Percentiles rank a stretch among this genome's conserved stretches.
phyloP scores from a whole-genome alignment of 768 basidiomycete genomes.

The Phylloporus rhodoxanthus region DNA sequence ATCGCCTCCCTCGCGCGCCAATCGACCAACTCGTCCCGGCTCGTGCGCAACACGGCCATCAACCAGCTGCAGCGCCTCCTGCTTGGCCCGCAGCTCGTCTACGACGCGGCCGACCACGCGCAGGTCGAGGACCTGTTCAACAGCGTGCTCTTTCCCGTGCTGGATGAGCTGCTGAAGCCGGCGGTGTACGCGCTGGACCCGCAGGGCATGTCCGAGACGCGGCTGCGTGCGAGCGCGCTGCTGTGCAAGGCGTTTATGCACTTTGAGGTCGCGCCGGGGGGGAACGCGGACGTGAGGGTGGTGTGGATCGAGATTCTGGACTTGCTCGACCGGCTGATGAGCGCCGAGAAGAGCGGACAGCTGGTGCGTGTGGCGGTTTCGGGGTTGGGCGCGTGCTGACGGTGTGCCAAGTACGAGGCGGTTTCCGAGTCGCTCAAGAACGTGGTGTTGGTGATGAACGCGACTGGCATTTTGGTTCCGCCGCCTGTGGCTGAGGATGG shows the following conservation, averaged over 20 bases:
- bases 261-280: conserved; percentile 70
- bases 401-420: conserved; percentile 70
- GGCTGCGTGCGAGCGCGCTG: conserved; percentile 80
- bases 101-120: conserved; percentile 50
- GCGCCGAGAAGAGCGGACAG: conserved; percentile 77
- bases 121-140: conserved; percentile 85
- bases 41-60: conserved; percentile 78
- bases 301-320: conserved; percentile 90
- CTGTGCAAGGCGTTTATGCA: conserved; percentile 96
- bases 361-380: conserved; percentile 61
- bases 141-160: conserved; percentile 80
- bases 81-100: conserved; percentile 65
- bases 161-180: conserved; percentile 86
- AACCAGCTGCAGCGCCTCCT: conserved; percentile 78
- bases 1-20: conserved; percentile 71
- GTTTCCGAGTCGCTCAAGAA: conserved; percentile 96
- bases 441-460: conserved; percentile 92
- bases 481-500: conserved; percentile 36
- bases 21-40: conserved; percentile 76
- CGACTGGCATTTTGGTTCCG: conserved; percentile 76
- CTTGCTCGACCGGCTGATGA: conserved; percentile 83
- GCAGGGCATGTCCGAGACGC: conserved; percentile 84
- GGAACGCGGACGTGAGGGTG: conserved; percentile 56
- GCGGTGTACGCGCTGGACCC: conserved; percentile 76
- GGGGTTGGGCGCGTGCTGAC: conserved; percentile 4